Base-by-base conservation (phyloP, 1,284 basidiomycete species). In the Pseudozyma sp. region DNA sequence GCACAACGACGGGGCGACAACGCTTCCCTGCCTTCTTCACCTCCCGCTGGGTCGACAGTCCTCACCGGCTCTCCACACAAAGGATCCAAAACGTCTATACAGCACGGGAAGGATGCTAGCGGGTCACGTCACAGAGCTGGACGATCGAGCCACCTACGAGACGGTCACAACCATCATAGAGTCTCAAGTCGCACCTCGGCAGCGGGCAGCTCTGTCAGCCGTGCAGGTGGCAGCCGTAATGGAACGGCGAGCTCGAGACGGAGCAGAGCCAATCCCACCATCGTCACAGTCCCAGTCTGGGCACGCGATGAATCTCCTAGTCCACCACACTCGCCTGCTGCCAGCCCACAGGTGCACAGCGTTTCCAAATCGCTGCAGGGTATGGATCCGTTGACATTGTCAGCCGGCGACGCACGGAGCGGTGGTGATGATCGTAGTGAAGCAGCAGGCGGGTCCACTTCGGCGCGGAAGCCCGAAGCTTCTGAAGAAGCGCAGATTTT, bases 281-380 rank as follows among this genome's bases (percentile, higher is more conserved):
- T 76, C 50, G 59, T 72, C 56, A 76, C 74, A 9, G 62, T 72
- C 1, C 74, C 74, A 0, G 62, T 70, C 7, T 78, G 77, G 77
- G 77, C 77, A 25, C 62, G 77, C 16, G 74, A 78, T 31, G 74
- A 78, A 38, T 70, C 66, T 34, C 70, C 70, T 0, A 77, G 70
- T 56, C 73, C 74, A 43, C 66, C 74, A 5, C 52, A 62, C 44
- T 64, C 67, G 38, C 63, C 66, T 31, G 13, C 25, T 18, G 64
- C 58, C 14, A 74, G 71, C 35, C 71, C 71, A 2, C 59, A 62
- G 44, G 51, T 62, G 12, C 71, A 62, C 39, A 69, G 54, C 62
- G 34, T 59, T 13, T 49, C 44, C 13, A 64, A 48, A 42, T 65
- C 71, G 0, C 38, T 62, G 34, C 54, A 40, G 16, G 71, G 66